Base-by-base conservation (phyloP, 306 rosid genomes). In the Prunus mume region DNA sequence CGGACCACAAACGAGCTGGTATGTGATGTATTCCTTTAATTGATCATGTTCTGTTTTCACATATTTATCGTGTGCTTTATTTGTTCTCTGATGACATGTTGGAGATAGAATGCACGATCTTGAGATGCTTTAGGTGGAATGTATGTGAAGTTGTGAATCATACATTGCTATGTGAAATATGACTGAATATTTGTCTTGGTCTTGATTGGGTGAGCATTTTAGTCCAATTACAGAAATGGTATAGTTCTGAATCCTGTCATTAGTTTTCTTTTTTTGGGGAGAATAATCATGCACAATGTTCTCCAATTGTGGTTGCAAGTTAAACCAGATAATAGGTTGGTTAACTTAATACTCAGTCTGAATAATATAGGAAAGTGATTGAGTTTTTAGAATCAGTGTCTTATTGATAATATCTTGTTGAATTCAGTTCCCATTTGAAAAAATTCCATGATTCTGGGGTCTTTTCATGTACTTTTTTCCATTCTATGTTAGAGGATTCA, bases 1-100 rank as follows among this genome's bases (percentile, higher is more conserved):
- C 87, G 0, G 92, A 90, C 54, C 97, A 94, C 84, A 94, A 92
- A 75, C 80, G 83, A 24, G 93, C 85, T 18, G 97, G 98, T 95
- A 87, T 73, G 78, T 12, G 3, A 13, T 72, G 75, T 28, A 1
- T 12, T 60, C 25, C 3, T 55, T 54, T 13, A 46, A n/a, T 71
- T 51, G 43, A 50, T 47, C 50, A 63, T 51, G 60, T 17, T 13
- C 12, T 50, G 12, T 5, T 60, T 43, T 46, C 71, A 41, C 71
- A 67, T 51, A 45, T 56, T 65, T 17, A 9, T 8, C 41, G 8
- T 69, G 9, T 43, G 54, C n/a, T 47, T 27, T 22, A 6, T 12
- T 58, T 12, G 13, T 24, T 25, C 25, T 24, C 15, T 58, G 1
- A 24, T 58, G 24, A 25, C 30, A 58, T 22, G 8, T 58, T 22